These are phyloP conservation scores for Colletotrichum siamense DNA, from an alignment of 2,329 filamentous ascomycete species.

Conservation along the genomic window DNA sequence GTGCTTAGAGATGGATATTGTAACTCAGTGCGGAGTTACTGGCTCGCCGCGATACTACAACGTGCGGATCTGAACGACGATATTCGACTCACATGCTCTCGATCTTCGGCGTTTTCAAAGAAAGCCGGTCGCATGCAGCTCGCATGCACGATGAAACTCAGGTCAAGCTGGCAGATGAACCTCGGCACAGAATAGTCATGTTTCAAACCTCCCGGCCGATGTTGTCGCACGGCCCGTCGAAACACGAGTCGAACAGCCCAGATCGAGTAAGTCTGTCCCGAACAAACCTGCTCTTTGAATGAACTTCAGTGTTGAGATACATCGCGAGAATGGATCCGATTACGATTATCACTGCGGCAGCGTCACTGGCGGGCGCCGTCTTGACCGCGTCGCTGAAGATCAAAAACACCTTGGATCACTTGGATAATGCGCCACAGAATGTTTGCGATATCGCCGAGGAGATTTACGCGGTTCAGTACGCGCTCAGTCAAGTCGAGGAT, in stretches of 20 bases:
- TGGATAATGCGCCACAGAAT: conserved; percentile 10
- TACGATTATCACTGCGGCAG: conserved; percentile 13
- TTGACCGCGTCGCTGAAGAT: conserved; percentile 14
- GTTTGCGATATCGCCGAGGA: conserved; percentile 14
- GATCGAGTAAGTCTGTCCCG: not conserved
- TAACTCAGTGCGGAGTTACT: rapidly evolving
- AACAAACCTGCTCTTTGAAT: not conserved
- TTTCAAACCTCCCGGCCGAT: not conserved
- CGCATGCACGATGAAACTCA: not conserved
- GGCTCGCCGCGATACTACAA: not conserved
- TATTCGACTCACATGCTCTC: not conserved
- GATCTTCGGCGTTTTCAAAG: not conserved
- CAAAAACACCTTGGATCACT: conserved; percentile 6
- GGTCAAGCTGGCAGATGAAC: not conserved
- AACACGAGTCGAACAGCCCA: not conserved
- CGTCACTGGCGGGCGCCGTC: conserved; percentile 10
- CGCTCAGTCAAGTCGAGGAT: conserved; percentile 9
- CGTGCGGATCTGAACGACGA: not conserved
- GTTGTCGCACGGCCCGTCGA: not conserved
- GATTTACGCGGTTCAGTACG: conserved; percentile 11
- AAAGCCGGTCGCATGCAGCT: not conserved
- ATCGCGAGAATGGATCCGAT: conserved; percentile 33
- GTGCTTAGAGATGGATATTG: not conserved
- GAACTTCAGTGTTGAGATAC: no score
- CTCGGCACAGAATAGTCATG: not conserved